A percentile compares a stretch with the other conserved stretches of the same genome.
These are phyloP conservation scores for Plectranthus barbatus DNA, from an alignment of 257 asterid species.

Conservation along the genomic window DNA sequence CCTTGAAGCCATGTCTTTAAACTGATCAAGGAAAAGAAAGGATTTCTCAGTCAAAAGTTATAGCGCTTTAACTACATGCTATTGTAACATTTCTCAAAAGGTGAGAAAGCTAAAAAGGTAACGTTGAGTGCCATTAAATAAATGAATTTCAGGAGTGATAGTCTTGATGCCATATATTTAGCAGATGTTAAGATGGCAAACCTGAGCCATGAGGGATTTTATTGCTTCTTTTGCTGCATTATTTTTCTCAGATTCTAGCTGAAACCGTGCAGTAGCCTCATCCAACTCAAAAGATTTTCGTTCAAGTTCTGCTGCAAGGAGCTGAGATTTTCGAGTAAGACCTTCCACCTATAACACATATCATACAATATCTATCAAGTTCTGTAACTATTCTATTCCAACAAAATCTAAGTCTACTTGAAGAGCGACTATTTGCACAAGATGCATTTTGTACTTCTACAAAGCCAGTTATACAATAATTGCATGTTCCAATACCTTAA, in stretches of 20 bases:
- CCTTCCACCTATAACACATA: conserved; percentile 41
- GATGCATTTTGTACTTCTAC: background rate
- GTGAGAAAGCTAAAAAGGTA: background rate
- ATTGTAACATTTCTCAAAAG: background rate
- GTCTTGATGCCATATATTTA: background rate
- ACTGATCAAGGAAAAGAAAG: conserved; percentile 21
- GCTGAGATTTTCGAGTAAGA: conserved; percentile 41
- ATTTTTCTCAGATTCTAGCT: conserved; percentile 39
- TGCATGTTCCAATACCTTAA: background rate
- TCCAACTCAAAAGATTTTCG: conserved; percentile 36
- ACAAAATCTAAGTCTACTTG: background rate
- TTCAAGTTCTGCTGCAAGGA: conserved; percentile 48
- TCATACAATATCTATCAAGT: background rate
- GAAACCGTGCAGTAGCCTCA: conserved; percentile 32
- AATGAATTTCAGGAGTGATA: background rate
- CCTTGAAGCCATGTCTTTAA: conserved; percentile 46
- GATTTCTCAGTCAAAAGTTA: background rate
- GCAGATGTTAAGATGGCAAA: background rate
- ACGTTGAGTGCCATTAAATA: too few species aligned
- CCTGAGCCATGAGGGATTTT: conserved; percentile 45
- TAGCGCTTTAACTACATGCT: background rate
- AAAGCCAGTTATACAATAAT: background rate
- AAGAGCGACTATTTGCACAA: background rate
- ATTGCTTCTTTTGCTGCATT: conserved; percentile 50
- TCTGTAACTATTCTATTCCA: too few species aligned